phyloP scores from a whole-genome alignment of 805 yeast species.

The Hanseniaspora pseudoguilliermondii region DNA sequence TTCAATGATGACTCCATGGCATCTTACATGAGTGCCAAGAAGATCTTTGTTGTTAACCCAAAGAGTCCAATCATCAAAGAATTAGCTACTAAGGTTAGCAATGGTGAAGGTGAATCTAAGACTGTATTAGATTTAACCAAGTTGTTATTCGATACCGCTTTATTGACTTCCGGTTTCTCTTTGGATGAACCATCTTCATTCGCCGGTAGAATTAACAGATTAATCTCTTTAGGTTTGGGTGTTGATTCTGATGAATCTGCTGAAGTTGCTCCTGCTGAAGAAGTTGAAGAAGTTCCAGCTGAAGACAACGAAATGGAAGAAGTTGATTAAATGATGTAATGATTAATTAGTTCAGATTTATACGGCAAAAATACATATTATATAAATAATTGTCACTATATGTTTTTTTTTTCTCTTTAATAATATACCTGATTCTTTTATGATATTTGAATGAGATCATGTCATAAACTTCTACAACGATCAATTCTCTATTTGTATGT shows the following conservation, averaged over 20 bases:
- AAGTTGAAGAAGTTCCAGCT: slow-evolving; percentile 5
- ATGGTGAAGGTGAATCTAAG: slow-evolving; percentile 95
- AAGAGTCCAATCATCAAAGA: slow-evolving; percentile 89
- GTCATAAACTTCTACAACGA: too few species aligned
- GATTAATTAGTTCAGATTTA: neutral
- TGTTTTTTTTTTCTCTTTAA: neutral
- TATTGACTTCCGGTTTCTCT: slow-evolving; percentile 96
- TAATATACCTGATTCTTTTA: neutral
- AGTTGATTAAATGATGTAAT: slow-evolving; percentile 55
- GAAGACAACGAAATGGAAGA: slow-evolving; percentile 87
- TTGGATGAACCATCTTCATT: slow-evolving; percentile 96
- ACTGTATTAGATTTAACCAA: slow-evolving; percentile 96
- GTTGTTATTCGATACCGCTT: slow-evolving; percentile 91
- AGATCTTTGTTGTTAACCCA: slow-evolving; percentile 98
- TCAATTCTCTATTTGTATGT: too few species aligned
- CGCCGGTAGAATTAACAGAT: slow-evolving; percentile 95
- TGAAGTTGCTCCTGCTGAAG: slow-evolving; percentile 45
- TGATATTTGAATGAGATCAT: neutral
- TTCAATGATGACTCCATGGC: slow-evolving; percentile 98
- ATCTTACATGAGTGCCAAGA: slow-evolving; percentile 98
- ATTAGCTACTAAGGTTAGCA: slow-evolving; percentile 90
- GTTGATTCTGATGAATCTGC: slow-evolving; percentile 76
- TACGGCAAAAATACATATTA: neutral
- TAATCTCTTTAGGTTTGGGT: slow-evolving; percentile 94
- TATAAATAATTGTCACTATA: neutral